Evolutionary conservation across 805 yeast species (phyloP).

Genomic region (Ogataea ramenticola): DNA sequence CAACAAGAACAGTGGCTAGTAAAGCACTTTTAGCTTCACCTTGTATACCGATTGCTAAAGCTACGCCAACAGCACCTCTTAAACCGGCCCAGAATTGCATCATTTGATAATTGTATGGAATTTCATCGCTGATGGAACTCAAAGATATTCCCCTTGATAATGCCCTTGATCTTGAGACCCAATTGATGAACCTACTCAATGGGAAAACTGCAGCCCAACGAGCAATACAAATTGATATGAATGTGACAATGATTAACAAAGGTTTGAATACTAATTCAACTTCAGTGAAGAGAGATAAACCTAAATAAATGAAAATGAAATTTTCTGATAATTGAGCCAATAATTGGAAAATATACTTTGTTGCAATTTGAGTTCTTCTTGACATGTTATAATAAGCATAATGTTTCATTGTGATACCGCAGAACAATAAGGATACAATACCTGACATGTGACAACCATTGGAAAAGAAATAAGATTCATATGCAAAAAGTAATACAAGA

Average conservation of each 20-base stretch:
- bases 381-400: slow-evolving; percentile 98
- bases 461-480: slow-evolving; percentile 94
- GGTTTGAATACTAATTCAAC: slow-evolving; percentile 95
- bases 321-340: slow-evolving; percentile 94
- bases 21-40: slow-evolving; percentile 88
- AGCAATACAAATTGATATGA: slow-evolving; percentile 85
- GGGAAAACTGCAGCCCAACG: slow-evolving; percentile 99
- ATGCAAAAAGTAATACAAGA: slow-evolving; percentile 80
- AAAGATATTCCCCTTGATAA: slow-evolving; percentile 37
- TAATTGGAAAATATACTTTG: slow-evolving; percentile 89
- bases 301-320: slow-evolving; percentile 91
- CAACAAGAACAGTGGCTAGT: slow-evolving; percentile 91
- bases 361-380: slow-evolving; percentile 91
- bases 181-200: slow-evolving; percentile 73
- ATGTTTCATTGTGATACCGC: slow-evolving; percentile 95
- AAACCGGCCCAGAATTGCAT: slow-evolving; percentile 99
- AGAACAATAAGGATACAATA: slow-evolving; percentile 86
- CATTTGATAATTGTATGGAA: slow-evolving; percentile 92
- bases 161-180: slow-evolving; percentile 58
- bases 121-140: slow-evolving; percentile 61
- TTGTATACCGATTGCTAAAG: slow-evolving; percentile 93
- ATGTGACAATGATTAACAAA: slow-evolving; percentile 80
- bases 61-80: slow-evolving; percentile 99
- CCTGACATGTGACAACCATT: slow-evolving; percentile 99
- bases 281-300: slow-evolving; percentile 90